Evolutionary conservation across 2,329 filamentous ascomycete genomes (phyloP).

Genomic region (Chaetomiaceae sp.): DNA sequence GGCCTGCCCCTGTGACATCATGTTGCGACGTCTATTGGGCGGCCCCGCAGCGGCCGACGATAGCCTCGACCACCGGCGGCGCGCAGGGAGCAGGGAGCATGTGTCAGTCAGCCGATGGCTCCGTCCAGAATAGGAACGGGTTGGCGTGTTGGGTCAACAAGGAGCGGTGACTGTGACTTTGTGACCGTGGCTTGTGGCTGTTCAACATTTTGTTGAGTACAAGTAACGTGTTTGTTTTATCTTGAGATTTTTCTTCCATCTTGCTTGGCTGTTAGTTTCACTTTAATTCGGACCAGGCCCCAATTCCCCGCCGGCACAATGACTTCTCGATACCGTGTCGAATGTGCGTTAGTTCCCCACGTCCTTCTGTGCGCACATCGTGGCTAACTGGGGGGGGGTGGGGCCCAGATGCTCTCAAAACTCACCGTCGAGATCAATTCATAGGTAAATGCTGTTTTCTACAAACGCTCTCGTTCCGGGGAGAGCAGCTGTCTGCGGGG

Average conservation of each 20-base stretch:
- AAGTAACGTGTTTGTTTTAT: neutral
- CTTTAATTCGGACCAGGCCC: neutral
- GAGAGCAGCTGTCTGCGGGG: neutral
- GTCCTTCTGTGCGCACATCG: neutral
- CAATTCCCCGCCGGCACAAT: slow-evolving; percentile 34
- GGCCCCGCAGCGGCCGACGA: slow-evolving; percentile 10
- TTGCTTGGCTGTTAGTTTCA: neutral
- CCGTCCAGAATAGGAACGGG: slow-evolving; percentile 9
- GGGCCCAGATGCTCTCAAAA: slow-evolving; percentile 68
- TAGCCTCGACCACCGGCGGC: neutral
- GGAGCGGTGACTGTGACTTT: slow-evolving; percentile 20
- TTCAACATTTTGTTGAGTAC: no score
- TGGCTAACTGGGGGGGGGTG: no score
- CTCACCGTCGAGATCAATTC: slow-evolving; percentile 85
- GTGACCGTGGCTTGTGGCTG: no score
- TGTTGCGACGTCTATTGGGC: slow-evolving; percentile 20
- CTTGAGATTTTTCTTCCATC: neutral
- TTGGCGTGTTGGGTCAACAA: slow-evolving; percentile 1
- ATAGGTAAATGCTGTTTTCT: slow-evolving; percentile 46
- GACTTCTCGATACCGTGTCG: slow-evolving; percentile 65
- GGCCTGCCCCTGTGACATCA: slow-evolving; percentile 27
- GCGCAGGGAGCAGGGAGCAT: neutral
- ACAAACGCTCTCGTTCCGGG: neutral
- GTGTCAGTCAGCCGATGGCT: slow-evolving; percentile 15
- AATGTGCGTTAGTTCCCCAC: slow-evolving; percentile 65